These are phyloP conservation scores for Colletotrichum liriopes DNA, from an alignment of 2,329 filamentous ascomycete genomes.

Conservation along the genomic window DNA sequence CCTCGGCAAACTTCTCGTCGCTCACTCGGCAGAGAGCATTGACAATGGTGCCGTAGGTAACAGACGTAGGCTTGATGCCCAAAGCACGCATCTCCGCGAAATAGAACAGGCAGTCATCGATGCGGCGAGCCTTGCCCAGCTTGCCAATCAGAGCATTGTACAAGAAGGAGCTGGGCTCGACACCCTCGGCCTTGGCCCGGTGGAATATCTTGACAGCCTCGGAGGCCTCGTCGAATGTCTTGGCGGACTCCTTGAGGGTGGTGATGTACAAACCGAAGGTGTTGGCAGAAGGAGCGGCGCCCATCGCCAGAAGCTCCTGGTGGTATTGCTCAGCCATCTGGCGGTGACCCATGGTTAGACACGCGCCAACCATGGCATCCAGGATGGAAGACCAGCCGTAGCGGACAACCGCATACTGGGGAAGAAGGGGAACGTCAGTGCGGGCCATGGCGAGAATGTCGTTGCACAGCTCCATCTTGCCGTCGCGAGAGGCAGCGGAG, in stretches of 20 bases:
- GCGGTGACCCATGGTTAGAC: slow-evolving; percentile 86
- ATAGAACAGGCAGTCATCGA: slow-evolving; percentile 98
- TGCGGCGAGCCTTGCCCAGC: slow-evolving; percentile 96
- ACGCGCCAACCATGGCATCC: slow-evolving; percentile 96
- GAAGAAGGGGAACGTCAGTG: slow-evolving; percentile 86
- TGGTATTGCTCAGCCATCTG: slow-evolving; percentile 88
- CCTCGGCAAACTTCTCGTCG: slow-evolving; percentile 97
- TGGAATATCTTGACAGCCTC: slow-evolving; percentile 98
- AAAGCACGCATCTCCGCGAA: slow-evolving; percentile 97
- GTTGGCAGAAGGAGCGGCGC: slow-evolving; percentile 93
- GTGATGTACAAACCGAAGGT: slow-evolving; percentile 99
- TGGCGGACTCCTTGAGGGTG: slow-evolving; percentile 96
- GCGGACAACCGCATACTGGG: slow-evolving; percentile 88
- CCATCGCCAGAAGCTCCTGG: slow-evolving; percentile 91
- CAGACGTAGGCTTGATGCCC: slow-evolving; percentile 94
- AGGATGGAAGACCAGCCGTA: slow-evolving; percentile 98
- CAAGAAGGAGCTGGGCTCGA: slow-evolving; percentile 95
- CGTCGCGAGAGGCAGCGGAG: slow-evolving; percentile 86
- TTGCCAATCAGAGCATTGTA: slow-evolving; percentile 99
- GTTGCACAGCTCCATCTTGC: slow-evolving; percentile 85
- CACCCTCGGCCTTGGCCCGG: slow-evolving; percentile 91
- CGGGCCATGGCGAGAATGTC: slow-evolving; percentile 93
- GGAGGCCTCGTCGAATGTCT: slow-evolving; percentile 97
- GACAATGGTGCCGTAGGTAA: slow-evolving; percentile 98
- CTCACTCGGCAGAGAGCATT: slow-evolving; percentile 97